Base-by-base conservation (phyloP, 257 asterid species). In the Echium plantagineum region DNA sequence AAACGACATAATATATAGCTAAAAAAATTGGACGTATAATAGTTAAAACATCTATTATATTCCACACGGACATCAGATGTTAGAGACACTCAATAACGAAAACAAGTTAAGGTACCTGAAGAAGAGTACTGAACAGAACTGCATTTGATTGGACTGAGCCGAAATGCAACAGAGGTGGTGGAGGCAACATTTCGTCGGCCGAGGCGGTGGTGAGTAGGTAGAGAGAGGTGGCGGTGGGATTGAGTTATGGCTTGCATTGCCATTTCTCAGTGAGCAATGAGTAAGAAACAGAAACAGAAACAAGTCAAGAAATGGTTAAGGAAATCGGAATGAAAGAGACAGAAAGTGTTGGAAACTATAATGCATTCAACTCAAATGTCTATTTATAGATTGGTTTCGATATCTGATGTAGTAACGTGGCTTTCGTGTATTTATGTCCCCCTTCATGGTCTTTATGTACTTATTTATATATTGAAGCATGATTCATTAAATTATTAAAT, bases 291-390 rank as follows among this genome's bases (percentile, higher is more conserved):
- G 79, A 2, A 86, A 63, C 0, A 85, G 21, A 1, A 82, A 77
- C 94, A 91, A 89, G 0, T 65, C 77, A 31, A 35, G 81, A 94
- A 0, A 89, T 13, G 10, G 15, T 42, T 42, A 10, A 42, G 1
- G 12, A 35, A 35, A 42, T 42, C 17, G 13, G 17, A 42, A 10
- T 42, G 49, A 4, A 42, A 42, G 16, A 10, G 46, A 6, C 12
- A 35, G 58, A 13, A 52, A 52, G n/a, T 22, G 2, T 6, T 16
- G 21, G 18, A 20, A 52, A 20, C n/a, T 18, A 52, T 8, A 52
- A 3, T 35, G 46, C 7, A 35, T 4, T 35, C 13, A 35, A 1
- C 46, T 35, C 46, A 2, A 13, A 35, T 35, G 46, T 7, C 10
- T 35, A 35, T 35, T 35, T 35, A 35, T 35, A 35, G 12, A 28